Evolutionary conservation across 208 protist species (phyloP).

Genomic region (Zelonia costaricensis): DNA sequence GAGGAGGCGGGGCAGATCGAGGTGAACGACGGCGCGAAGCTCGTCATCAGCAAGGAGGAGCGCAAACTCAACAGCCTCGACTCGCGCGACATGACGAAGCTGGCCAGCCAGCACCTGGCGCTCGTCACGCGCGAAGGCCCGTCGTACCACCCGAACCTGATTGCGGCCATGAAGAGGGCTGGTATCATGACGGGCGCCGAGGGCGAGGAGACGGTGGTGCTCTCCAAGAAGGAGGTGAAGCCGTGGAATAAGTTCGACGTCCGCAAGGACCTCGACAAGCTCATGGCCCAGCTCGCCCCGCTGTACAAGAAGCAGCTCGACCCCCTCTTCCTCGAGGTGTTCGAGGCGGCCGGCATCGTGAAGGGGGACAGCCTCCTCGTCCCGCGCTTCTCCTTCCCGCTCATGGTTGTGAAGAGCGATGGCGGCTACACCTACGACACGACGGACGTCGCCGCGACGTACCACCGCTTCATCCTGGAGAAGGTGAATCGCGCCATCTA

Average conservation of each 20-base stretch:
- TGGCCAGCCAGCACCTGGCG: slow-evolving; percentile 74
- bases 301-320: slow-evolving; percentile 79
- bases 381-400: slow-evolving; percentile 91
- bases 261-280: slow-evolving; percentile 83
- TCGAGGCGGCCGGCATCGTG: slow-evolving; percentile 69
- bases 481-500: slow-evolving; percentile 93
- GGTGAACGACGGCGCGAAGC: slow-evolving; percentile 87
- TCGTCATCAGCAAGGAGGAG: slow-evolving; percentile 77
- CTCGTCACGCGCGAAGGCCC: slow-evolving; percentile 51
- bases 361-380: slow-evolving; percentile 73
- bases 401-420: slow-evolving; percentile 96
- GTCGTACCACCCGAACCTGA: slow-evolving; percentile 75
- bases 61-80: slow-evolving; percentile 63
- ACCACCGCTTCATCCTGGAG: slow-evolving; percentile 89
- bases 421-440: slow-evolving; percentile 96
- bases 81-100: slow-evolving; percentile 82
- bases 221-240: slow-evolving; percentile 92
- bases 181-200: slow-evolving; percentile 73
- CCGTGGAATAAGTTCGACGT: slow-evolving; percentile 82
- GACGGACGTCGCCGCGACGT: slow-evolving; percentile 92
- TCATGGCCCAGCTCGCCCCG: slow-evolving; percentile 69
- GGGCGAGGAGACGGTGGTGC: slow-evolving; percentile 70
- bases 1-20: slow-evolving; percentile 77
- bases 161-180: slow-evolving; percentile 75
- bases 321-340: slow-evolving; percentile 75